Base-by-base conservation (phyloP, 129 eudicot genomes). In the Lactuca sativa region DNA sequence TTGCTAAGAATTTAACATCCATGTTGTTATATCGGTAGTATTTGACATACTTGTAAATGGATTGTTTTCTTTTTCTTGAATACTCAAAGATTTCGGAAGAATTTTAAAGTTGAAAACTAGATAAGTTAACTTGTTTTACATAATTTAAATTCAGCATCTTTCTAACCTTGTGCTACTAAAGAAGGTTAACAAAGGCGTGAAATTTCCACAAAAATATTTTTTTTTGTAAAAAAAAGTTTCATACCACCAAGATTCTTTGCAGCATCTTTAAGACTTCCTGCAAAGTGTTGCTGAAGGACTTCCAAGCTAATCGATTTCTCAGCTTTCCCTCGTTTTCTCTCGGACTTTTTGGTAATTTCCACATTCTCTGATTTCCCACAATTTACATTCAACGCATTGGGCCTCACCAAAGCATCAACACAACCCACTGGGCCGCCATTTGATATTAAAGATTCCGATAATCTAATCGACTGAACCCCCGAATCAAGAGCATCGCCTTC, bases 241-340 rank as follows among this genome's bases (percentile, higher is more conserved):
- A 56, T 89, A 92, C 98, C 95, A 5, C 98, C 98, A 73, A 89
- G 96, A 77, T 84, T 85, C 79, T 92, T 86, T 47, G 95, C 98
- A 41, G 98, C 96, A 82, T 89, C 97, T 81, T 93, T 93, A 15
- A 89, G 95, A 74, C 96, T 93, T 53, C 96, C 96, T 47, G 95
- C 83, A 80, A 93, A 93, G 74, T 93, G 87, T 66, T 89, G 95
- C 54, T 89, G 96, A 77, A 89, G 92, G 56, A 89, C 97, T 54
- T 93, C 98, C 78, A 93, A 76, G 78, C 95, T 89, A 65, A 93
- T 89, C 56, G 86, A 80, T 82, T 89, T 93, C 83, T 93, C 98
- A 11, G 95, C 96, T 79, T 92, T 92, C 65, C 96, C 96, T 77
- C 95, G 90, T 73, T 89, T 92, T 49, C 86, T 86, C 82, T 89